Base-by-base conservation (phyloP, 306 rosid genomes). In the Lablab purpureus region DNA sequence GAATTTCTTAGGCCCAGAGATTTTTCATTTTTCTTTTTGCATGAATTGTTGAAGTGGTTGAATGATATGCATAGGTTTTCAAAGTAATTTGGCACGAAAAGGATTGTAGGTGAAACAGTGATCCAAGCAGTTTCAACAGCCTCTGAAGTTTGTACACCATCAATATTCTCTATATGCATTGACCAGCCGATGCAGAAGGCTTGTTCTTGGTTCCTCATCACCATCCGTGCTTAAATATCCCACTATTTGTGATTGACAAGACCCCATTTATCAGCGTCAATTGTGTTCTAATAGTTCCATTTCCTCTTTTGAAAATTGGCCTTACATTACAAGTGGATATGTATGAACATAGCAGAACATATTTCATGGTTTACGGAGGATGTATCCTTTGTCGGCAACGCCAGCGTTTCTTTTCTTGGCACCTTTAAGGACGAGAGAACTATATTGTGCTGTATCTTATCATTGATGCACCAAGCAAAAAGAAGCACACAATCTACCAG, bases 291-390 rank as follows among this genome's bases (percentile, higher is more conserved):
- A 14, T n/a, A n/a, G n/a, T 19, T 18, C 22, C 72, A 46, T 75
- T 75, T 40, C 59, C 11, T 40, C 11, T 64, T 54, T 66, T 68
- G 37, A 36, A 69, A 75, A 36, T 75, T 82, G 77, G 78, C 50
- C 72, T 74, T 40, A 67, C 67, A 36, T 45, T 74, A 59, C 22
- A 10, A 59, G 73, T 82, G 85, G 81, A 75, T 18, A 54, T 51
- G n/a, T 32, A 32, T 13, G 34, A 54, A 54, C 34, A 81, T 67
- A 23, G 37, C 12, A 58, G 3, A 75, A 81, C 85, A 75, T 49
- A 49, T 49, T 76, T 69, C 85, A 76, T 76, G 78, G 78, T 69
- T 76, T 77, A 70, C 54, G 85, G 79, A 59, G 54, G 30, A 0
- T 76, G 79, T 76, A 70, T 67, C 63, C 74, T 70, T 37, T 82